A percentile compares a stretch with the other conserved stretches of the same genome.
phyloP scores from a whole-genome alignment of 768 basidiomycete species.

The Xanthoconium purpureum region DNA sequence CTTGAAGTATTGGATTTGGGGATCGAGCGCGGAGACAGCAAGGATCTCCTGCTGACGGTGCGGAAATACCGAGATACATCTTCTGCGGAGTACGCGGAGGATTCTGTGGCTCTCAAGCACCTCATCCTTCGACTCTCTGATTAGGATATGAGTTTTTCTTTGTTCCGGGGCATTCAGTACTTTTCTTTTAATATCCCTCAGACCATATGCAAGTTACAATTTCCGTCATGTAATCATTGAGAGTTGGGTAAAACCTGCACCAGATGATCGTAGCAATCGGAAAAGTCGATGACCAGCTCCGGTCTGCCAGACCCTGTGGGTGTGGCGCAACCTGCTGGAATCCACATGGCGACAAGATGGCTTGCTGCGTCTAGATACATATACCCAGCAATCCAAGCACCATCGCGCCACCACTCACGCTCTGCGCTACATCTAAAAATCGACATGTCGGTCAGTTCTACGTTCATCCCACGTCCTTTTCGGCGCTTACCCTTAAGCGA shows the following conservation, averaged over 20 bases:
- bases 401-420: neutral
- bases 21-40: neutral
- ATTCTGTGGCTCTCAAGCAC: conserved; percentile 16
- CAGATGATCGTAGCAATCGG: neutral
- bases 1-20: conserved; percentile 11
- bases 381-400: neutral
- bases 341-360: conserved; percentile 13
- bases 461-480: neutral
- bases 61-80: conserved; percentile 12
- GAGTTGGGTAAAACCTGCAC: neutral
- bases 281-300: neutral
- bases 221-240: neutral
- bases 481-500: neutral
- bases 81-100: conserved; percentile 19
- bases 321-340: conserved; percentile 15
- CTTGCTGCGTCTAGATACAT: neutral
- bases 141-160: neutral
- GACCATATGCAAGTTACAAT: neutral
- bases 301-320: neutral
- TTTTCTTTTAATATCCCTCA: neutral
- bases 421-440: neutral
- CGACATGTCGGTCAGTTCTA: conserved; percentile 19
- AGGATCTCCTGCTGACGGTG: conserved; percentile 14
- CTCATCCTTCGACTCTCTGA: conserved; percentile 17
- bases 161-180: neutral